Conservation (phyloP, 352 stramenopile species). For the Phytophthora constricta region DNA sequence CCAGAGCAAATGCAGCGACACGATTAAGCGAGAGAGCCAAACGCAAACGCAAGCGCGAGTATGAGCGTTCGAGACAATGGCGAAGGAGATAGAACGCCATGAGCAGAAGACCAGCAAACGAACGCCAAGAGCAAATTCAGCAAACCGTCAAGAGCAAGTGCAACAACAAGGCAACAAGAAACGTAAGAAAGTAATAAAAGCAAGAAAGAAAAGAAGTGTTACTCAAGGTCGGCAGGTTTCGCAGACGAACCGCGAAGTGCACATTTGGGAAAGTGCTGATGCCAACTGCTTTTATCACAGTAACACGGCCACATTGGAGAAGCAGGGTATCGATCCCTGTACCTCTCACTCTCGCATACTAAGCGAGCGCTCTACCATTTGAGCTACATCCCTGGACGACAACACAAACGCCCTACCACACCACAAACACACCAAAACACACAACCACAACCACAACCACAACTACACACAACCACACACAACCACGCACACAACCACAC, state of each 20-base stretch:
- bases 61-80: too few species aligned
- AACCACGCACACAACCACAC: neutral
- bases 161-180: neutral
- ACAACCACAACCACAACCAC: neutral
- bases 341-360: neutral
- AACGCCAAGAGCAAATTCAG: too few species aligned
- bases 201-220: neutral
- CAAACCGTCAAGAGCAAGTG: too few species aligned
- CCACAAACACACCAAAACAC: neutral
- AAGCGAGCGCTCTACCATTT: neutral
- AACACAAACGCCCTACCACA: neutral
- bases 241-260: neutral
- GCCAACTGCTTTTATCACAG: neutral
- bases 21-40: too few species aligned
- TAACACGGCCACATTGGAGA: neutral
- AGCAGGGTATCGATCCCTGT: neutral
- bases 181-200: neutral
- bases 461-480: neutral
- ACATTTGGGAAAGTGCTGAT: neutral
- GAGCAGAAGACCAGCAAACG: too few species aligned
- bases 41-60: too few species aligned
- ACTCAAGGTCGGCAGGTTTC: neutral
- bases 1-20: too few species aligned
- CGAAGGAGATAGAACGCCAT: too few species aligned
- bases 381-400: neutral